phyloP scores from a whole-genome alignment of 108 stramenopile genomes.

The Stephanodiscus minutulus region DNA sequence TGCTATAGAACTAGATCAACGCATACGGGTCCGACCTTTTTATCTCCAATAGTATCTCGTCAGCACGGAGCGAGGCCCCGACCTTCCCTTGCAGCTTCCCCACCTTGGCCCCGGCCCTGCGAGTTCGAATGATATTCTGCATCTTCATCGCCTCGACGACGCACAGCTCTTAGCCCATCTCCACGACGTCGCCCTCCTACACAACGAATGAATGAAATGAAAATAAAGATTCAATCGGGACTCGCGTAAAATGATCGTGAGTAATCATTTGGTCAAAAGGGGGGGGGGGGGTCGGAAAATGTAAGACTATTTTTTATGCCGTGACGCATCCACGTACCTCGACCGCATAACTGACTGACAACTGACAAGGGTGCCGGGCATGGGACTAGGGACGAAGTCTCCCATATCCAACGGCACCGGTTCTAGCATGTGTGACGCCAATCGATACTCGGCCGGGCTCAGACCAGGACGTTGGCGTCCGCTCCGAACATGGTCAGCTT shows the following conservation, averaged over 20 bases:
- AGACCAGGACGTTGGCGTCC: slow-evolving; percentile 65
- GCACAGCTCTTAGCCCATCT: slow-evolving; percentile 92
- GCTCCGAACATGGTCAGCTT: slow-evolving; percentile 68
- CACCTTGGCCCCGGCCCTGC: slow-evolving; percentile 68
- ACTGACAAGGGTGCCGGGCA: slow-evolving; percentile 97
- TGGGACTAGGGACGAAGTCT: slow-evolving; percentile 83
- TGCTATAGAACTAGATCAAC: no score
- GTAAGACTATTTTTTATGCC: neutral
- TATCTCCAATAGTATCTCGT: slow-evolving; percentile 83
- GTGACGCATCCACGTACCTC: slow-evolving; percentile 36
- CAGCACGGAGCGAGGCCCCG: slow-evolving; percentile 74
- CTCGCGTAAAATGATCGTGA: neutral
- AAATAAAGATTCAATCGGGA: slow-evolving; percentile 1
- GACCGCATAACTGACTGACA: slow-evolving; percentile 74
- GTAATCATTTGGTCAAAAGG: neutral
- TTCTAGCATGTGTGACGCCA: slow-evolving; percentile 77
- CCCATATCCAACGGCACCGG: slow-evolving; percentile 73
- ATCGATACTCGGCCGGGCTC: slow-evolving; percentile 77
- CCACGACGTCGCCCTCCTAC: slow-evolving; percentile 84
- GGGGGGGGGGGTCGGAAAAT: no score
- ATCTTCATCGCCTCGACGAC: slow-evolving; percentile 99
- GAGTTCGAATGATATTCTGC: slow-evolving; percentile 95
- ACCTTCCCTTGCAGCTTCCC: slow-evolving; percentile 61
- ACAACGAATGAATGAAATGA: slow-evolving; percentile 13
- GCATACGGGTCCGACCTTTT: slow-evolving; percentile 33